A percentile compares a stretch with the other conserved stretches of the same genome.
These are phyloP conservation scores for Hyaloscypha variabilis DNA, from an alignment of 495 filamentous ascomycete genomes.

Conservation along the genomic window DNA sequence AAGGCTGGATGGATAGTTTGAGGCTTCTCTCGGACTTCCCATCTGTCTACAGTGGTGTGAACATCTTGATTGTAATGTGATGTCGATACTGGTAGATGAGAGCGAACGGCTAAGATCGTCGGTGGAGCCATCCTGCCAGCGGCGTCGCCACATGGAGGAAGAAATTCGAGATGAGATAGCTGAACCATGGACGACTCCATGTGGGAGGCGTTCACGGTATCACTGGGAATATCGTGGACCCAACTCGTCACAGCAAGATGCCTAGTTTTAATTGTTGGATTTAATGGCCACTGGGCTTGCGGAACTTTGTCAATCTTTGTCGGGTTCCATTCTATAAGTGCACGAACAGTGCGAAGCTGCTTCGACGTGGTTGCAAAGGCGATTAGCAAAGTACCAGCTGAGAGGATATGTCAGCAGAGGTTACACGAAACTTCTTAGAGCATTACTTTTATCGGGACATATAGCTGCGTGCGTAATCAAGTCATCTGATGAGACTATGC, in stretches of 20 bases:
- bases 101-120: constrained; percentile 72
- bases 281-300: constrained; percentile 37
- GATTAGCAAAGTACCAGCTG: constrained; percentile 59
- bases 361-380: constrained; percentile 67
- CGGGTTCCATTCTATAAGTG: constrained; percentile 55
- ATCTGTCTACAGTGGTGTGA: constrained; percentile 72
- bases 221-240: constrained; percentile 38
- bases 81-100: constrained; percentile 55
- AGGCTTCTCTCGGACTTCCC: constrained; percentile 66
- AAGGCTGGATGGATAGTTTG: constrained; percentile 71
- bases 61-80: constrained; percentile 60
- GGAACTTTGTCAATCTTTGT: constrained; percentile 44
- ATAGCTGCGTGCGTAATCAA: constrained; percentile 80
- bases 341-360: constrained; percentile 65
- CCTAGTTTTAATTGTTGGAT: constrained; percentile 46
- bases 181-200: constrained; percentile 57
- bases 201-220: constrained; percentile 40
- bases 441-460: constrained; percentile 68
- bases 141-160: constrained; percentile 59
- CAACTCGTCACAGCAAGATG: constrained; percentile 55
- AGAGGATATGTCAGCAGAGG: constrained; percentile 5
- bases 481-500: constrained; percentile 65
- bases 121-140: constrained; percentile 53
- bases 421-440: neutral
- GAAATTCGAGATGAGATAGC: constrained; percentile 66